phyloP scores from a whole-genome alignment of 495 filamentous ascomycete genomes.

The Penicillium macrosclerotiorum region DNA sequence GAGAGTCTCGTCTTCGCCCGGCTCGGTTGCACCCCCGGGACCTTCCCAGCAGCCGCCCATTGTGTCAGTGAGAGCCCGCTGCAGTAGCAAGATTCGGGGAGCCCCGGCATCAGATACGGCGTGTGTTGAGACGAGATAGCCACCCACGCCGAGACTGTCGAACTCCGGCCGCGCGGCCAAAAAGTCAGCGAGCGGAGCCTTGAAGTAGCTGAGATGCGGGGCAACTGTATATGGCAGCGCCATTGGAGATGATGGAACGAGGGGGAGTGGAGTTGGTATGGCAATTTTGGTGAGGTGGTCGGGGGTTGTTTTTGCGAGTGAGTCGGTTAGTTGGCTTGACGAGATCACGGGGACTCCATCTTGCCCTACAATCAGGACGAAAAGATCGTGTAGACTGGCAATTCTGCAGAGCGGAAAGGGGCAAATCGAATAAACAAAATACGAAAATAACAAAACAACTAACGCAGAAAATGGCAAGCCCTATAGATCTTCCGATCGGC shows the following conservation, averaged over 20 bases:
- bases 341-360: background rate
- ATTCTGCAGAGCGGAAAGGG: too few relatives aligned
- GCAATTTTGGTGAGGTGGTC: too few relatives aligned
- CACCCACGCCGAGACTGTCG: constrained; percentile 35
- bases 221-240: constrained; percentile 31
- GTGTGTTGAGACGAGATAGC: constrained; percentile 39
- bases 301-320: background rate
- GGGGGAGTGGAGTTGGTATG: too few relatives aligned
- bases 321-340: background rate
- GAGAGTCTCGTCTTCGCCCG: constrained; percentile 44
- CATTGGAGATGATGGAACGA: constrained; percentile 9
- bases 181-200: constrained; percentile 35
- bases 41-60: constrained; percentile 56
- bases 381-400: too few relatives aligned
- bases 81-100: constrained; percentile 49
- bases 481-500: constrained; percentile 1
- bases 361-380: too few relatives aligned
- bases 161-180: constrained; percentile 31
- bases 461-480: too few relatives aligned
- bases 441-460: too few relatives aligned
- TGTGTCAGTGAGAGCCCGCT: constrained; percentile 43
- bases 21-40: constrained; percentile 54
- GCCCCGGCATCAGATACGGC: background rate
- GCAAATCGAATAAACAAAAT: too few relatives aligned
- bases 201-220: constrained; percentile 37